Evolutionary conservation across 176 grass and related monocot genomes (phyloP).

Genomic region (Avena eriantha): DNA sequence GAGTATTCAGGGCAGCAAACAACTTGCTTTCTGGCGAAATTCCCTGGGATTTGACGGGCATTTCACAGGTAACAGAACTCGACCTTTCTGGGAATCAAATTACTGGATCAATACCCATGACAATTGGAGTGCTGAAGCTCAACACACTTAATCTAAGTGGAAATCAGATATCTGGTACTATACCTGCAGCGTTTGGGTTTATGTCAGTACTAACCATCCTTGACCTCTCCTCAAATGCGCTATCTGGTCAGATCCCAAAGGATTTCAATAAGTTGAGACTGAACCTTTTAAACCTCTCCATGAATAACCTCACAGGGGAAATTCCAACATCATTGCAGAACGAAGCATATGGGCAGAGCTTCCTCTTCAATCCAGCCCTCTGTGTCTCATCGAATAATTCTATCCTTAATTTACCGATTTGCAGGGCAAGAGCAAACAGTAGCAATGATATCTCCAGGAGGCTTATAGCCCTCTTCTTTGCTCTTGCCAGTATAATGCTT

Average conservation of each 20-base stretch:
- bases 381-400: constrained; percentile 48
- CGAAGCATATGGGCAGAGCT: constrained; percentile 52
- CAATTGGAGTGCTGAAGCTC: constrained; percentile 40
- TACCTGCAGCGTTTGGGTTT: constrained; percentile 48
- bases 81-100: constrained; percentile 54
- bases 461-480: constrained; percentile 24
- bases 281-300: constrained; percentile 56
- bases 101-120: constrained; percentile 46
- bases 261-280: constrained; percentile 35
- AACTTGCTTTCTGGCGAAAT: constrained; percentile 61
- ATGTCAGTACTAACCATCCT: constrained; percentile 47
- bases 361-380: constrained; percentile 62
- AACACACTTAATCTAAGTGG: constrained; percentile 51
- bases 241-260: constrained; percentile 54
- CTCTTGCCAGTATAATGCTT: constrained; percentile 37
- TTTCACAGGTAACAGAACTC: constrained; percentile 42
- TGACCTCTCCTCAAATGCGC: constrained; percentile 60
- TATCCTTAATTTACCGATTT: constrained; percentile 34
- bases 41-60: constrained; percentile 40
- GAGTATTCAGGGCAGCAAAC: constrained; percentile 54
- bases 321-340: constrained; percentile 53
- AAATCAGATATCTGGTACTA: constrained; percentile 53
- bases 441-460: constrained; percentile 18
- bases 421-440: constrained; percentile 15
- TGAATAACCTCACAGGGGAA: constrained; percentile 61